phyloP scores from a whole-genome alignment of 352 stramenopile genomes.

The Globisporangium lucens region DNA sequence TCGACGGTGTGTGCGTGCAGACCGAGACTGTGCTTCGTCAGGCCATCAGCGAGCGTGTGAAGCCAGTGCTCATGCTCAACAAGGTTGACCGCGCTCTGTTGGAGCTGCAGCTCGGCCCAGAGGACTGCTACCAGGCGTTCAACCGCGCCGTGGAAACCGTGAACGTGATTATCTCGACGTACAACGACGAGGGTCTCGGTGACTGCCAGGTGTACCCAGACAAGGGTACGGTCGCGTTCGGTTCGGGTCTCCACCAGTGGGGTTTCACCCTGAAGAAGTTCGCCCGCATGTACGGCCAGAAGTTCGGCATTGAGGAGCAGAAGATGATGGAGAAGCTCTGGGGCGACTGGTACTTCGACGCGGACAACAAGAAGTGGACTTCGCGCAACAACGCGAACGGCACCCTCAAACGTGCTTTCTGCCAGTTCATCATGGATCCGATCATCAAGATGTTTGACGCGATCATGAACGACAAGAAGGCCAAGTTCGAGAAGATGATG shows the following conservation, averaged over 20 bases:
- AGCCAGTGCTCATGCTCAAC: constrained; percentile 99
- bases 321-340: constrained; percentile 99
- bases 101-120: constrained; percentile 97
- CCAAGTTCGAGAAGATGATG: constrained; percentile 98
- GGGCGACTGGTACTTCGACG: constrained; percentile 98
- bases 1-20: constrained; percentile 99
- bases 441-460: constrained; percentile 99
- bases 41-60: constrained; percentile 97
- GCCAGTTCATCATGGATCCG: constrained; percentile 99
- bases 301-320: constrained; percentile 97
- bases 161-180: constrained; percentile 99
- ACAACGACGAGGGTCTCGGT: constrained; percentile 97
- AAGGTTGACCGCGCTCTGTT: constrained; percentile 99
- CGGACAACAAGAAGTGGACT: constrained; percentile 96
- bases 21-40: constrained; percentile 99
- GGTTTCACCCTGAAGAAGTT: constrained; percentile 99
- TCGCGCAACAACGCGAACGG: constrained; percentile 90
- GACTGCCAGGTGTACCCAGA: constrained; percentile 98
- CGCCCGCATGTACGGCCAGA: constrained; percentile 97
- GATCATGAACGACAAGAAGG: constrained; percentile 99
- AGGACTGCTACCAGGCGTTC: constrained; percentile 99
- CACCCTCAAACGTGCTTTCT: constrained; percentile 98
- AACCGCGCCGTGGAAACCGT: constrained; percentile 98
- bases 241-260: constrained; percentile 99
- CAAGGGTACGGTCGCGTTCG: constrained; percentile 98